Evolutionary conservation across 2,329 filamentous ascomycete species (phyloP).

Genomic region (Aspergillus neotritici): DNA sequence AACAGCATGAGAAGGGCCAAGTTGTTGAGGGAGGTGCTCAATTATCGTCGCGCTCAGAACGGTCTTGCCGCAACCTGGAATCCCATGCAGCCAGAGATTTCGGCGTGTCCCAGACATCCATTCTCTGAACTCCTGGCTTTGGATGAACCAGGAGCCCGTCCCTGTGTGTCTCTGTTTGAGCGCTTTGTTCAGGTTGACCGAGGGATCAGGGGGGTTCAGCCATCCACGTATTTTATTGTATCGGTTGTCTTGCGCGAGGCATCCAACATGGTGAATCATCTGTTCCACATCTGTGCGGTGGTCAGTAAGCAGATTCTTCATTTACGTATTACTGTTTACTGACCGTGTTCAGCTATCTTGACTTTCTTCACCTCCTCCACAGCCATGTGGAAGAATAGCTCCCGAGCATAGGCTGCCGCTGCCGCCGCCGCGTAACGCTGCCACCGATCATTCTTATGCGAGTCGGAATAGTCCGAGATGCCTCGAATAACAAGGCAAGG

Average conservation of each 20-base stretch:
- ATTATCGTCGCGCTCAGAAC: conserved; percentile 5
- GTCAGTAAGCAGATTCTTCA: neutral
- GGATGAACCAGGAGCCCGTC: conserved; percentile 1
- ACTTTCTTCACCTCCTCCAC: neutral
- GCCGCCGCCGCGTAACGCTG: conserved; percentile 5
- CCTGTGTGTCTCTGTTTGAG: neutral
- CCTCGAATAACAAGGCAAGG: conserved; percentile 6
- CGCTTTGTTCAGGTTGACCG: conserved; percentile 1
- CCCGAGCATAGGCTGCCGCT: conserved; percentile 9
- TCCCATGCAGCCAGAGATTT: conserved; percentile 5
- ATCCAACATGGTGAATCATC: neutral
- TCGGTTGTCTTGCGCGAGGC: neutral
- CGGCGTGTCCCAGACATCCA: neutral
- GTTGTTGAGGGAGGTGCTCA: conserved; percentile 1
- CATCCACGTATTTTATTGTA: neutral
- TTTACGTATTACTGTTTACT: neutral
- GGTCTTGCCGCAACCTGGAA: conserved; percentile 4
- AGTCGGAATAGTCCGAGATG: conserved; percentile 8
- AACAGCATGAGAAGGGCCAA: neutral
- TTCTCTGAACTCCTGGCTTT: neutral
- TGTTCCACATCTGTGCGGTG: too few relatives aligned
- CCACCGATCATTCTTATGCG: conserved; percentile 10
- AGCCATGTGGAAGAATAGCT: neutral
- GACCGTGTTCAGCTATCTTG: neutral
- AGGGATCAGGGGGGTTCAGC: conserved; percentile 1